A percentile compares a stretch with the other conserved stretches of the same genome.
Conservation (phyloP, 305 asterid species). For the Fraxinus albicans region DNA sequence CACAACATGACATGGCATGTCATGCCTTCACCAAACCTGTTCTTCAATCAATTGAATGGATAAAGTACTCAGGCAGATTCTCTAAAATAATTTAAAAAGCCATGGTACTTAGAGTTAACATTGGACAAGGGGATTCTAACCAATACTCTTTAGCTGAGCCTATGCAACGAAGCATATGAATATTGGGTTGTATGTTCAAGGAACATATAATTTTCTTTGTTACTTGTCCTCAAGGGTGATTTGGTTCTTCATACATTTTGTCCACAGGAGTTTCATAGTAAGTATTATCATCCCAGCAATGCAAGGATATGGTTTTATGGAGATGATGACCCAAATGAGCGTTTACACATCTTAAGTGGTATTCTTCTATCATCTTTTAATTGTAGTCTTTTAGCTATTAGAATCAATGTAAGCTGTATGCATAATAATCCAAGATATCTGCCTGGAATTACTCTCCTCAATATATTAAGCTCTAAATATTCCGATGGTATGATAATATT, state of each 20-base stretch:
- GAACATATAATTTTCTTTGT: neutral
- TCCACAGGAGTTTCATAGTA: conserved; percentile 85
- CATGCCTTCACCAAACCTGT: neutral
- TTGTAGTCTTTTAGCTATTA: conserved; percentile 12
- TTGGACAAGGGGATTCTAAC: neutral
- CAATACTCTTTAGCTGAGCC: neutral
- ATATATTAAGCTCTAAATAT: neutral
- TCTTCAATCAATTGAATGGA: neutral
- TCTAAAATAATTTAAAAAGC: neutral
- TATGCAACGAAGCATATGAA: neutral
- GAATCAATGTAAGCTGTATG: neutral
- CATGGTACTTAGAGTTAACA: neutral
- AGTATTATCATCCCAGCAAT: conserved; percentile 96
- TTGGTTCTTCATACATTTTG: conserved; percentile 8
- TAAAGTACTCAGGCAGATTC: neutral
- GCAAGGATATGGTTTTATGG: conserved; percentile 99
- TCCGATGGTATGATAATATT: neutral
- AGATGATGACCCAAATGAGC: conserved; percentile 86
- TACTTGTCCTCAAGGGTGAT: neutral
- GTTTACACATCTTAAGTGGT: conserved; percentile 90
- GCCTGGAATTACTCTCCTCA: neutral
- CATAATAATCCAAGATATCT: neutral
- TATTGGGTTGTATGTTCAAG: neutral
- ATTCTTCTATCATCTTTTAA: conserved; percentile 22
- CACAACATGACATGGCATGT: neutral